Percentiles rank a stretch among this genome's conserved stretches.
These are phyloP conservation scores for Aspergillus unguis DNA, from an alignment of 2,329 filamentous ascomycete species.

Conservation along the genomic window DNA sequence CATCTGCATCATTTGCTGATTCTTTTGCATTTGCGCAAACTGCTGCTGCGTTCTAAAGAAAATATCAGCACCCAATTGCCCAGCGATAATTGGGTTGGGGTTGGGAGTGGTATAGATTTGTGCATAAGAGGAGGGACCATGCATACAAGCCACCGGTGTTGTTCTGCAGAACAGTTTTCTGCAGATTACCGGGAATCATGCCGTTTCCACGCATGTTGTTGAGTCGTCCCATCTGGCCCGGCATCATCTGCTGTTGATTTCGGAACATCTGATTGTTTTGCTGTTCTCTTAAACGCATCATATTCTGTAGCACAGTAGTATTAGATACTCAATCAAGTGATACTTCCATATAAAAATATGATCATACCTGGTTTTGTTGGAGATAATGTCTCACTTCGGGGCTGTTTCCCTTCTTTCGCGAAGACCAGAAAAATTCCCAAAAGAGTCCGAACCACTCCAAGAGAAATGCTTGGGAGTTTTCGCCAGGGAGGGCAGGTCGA, in stretches of 20 bases:
- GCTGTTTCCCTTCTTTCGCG: conserved; percentile 66
- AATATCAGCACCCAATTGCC: conserved; percentile 21
- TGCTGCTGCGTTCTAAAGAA: conserved; percentile 57
- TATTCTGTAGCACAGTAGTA: conserved; percentile 49
- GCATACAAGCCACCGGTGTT: conserved; percentile 49
- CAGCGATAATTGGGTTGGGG: not conserved
- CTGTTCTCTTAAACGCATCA: conserved; percentile 67
- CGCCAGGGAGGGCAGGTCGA: conserved; percentile 55
- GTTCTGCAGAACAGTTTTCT: conserved; percentile 74
- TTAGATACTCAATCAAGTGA: conserved; percentile 16
- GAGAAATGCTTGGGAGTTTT: conserved; percentile 70
- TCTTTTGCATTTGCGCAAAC: conserved; percentile 67
- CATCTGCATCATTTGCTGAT: conserved; percentile 57
- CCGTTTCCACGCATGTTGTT: conserved; percentile 54
- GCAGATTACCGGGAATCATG: conserved; percentile 49
- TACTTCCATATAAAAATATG: conserved; percentile 2
- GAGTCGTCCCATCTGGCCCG: conserved; percentile 54
- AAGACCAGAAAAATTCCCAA: conserved; percentile 90
- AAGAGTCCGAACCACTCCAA: conserved; percentile 97
- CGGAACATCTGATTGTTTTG: conserved; percentile 75
- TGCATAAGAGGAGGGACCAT: not conserved
- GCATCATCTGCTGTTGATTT: conserved; percentile 59
- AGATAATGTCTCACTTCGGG: conserved; percentile 71
- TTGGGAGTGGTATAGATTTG: not conserved
- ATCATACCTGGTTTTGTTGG: conserved; percentile 70